Evolutionary conservation across 345 rosid species (phyloP).

Genomic region (Erucastrum elatum): DNA sequence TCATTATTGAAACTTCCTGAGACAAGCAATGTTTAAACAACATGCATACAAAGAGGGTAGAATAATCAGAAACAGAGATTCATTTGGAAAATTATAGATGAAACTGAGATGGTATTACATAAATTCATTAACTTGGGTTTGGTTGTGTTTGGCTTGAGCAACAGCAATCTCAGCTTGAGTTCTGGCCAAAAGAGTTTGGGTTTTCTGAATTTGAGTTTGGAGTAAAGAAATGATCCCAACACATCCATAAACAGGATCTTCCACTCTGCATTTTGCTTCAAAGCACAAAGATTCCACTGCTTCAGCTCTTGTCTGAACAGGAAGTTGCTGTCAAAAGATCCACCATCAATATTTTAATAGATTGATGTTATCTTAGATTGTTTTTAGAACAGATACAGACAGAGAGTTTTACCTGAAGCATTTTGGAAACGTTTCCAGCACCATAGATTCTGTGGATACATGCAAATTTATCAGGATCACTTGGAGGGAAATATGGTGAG

Average conservation of each 20-base stretch:
- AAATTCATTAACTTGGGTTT: slow-evolving; percentile 8
- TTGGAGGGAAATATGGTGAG: slow-evolving; percentile 62
- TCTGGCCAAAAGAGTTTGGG: slow-evolving; percentile 46
- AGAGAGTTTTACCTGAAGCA: slow-evolving; percentile 57
- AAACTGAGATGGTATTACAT: slow-evolving; percentile 13
- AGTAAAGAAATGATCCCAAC: slow-evolving; percentile 48
- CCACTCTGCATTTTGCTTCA: slow-evolving; percentile 58
- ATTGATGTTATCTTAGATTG: background rate
- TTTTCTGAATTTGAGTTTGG: slow-evolving; percentile 48
- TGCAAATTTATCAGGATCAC: slow-evolving; percentile 58
- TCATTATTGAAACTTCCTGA: background rate
- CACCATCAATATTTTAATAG: background rate
- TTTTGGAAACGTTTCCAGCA: slow-evolving; percentile 68
- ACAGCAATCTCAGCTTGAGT: slow-evolving; percentile 51
- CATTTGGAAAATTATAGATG: background rate
- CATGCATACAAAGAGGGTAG: background rate
- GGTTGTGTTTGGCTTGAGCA: slow-evolving; percentile 21
- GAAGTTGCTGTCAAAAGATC: slow-evolving; percentile 47
- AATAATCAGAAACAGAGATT: background rate
- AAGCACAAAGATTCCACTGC: slow-evolving; percentile 56
- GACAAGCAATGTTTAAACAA: background rate
- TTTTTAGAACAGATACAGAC: background rate
- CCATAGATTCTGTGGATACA: slow-evolving; percentile 67
- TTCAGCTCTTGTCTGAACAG: slow-evolving; percentile 42
- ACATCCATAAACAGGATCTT: slow-evolving; percentile 66